Base-by-base conservation (phyloP, 2,329 filamentous ascomycete species). In the Ascochyta viciae-villosae region DNA sequence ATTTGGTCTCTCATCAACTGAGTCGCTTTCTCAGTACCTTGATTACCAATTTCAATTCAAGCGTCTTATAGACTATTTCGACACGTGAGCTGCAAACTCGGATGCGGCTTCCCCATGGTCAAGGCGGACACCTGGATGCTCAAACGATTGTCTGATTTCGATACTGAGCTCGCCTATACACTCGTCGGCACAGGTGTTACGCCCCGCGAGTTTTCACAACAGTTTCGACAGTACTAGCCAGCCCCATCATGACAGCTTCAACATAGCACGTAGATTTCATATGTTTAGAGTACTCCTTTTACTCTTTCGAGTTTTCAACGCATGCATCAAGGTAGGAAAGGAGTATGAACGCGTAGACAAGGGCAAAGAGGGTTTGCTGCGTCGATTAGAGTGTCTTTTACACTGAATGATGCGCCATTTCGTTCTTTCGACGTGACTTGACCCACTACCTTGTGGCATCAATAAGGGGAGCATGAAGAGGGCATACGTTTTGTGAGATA, bases 321-420 rank as follows among this genome's bases (percentile, higher is more conserved):
- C 52, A 53, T 9, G 44, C 43, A 13, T 83, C 80, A 9, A 88
- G 78, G 16, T 78, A 75, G 16, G 82, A 76, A 0, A 86, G 85
- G 0, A 81, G 77, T 31, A 86, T 75, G 6, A 76, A 75, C 4
- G 78, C 77, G n/a, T 79, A 69, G 0, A 89, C 75, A 60, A 89
- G 88, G 5, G 87, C 79, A 46, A 85, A 85, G 19, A 0, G 87
- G 87, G 62, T 89, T 89, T 1, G 82, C 83, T 0, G 84, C 84
- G 58, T 89, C 87, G 2, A 88, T 80, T 23, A 87, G 81, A 1
- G 84, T 88, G 0, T 79, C 82, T 4, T 68, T 61, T 0, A 85
- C 67, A 0, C 75, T 77, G 26, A 80, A 77, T 19, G 22, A 41
- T 4, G 51, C 40, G 3, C 52, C 57, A 34, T 63, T 56, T 13